Percentiles rank a stretch among this genome's conserved stretches.
phyloP scores from a whole-genome alignment of 768 basidiomycete species.

The Pisolithus tinctorius region DNA sequence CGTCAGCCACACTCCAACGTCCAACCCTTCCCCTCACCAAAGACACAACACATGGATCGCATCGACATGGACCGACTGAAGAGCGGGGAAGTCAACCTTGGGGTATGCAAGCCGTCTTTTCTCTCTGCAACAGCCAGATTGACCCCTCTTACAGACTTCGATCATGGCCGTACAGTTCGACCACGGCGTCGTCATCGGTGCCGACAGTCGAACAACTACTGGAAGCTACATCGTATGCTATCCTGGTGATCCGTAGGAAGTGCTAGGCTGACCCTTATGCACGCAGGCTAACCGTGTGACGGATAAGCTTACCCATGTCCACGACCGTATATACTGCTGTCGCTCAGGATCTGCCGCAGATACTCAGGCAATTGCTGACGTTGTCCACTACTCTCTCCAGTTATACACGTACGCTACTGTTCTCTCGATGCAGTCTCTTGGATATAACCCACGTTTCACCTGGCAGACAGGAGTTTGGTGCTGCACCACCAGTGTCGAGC shows the following conservation, averaged over 20 bases:
- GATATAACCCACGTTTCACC: neutral
- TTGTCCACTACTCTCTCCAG: constrained; percentile 79
- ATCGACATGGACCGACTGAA: constrained; percentile 88
- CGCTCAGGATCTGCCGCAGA: constrained; percentile 97
- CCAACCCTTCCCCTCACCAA: constrained; percentile 16
- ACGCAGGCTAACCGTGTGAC: constrained; percentile 92
- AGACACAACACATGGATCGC: constrained; percentile 41
- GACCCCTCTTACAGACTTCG: constrained; percentile 62
- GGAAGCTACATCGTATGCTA: constrained; percentile 86
- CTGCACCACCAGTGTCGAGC: constrained; percentile 69
- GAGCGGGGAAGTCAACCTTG: constrained; percentile 93
- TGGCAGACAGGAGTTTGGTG: constrained; percentile 49
- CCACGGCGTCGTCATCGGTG: constrained; percentile 91
- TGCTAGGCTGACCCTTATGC: neutral
- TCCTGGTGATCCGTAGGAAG: neutral
- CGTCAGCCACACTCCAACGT: constrained; percentile 13
- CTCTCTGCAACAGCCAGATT: neutral
- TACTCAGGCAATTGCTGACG: constrained; percentile 93
- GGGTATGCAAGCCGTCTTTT: constrained; percentile 51
- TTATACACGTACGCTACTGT: constrained; percentile 51
- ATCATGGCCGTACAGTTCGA: constrained; percentile 99
- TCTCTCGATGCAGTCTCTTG: neutral
- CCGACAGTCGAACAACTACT: constrained; percentile 95
- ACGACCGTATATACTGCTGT: constrained; percentile 99
- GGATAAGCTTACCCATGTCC: constrained; percentile 93